Evolutionary conservation across 2,329 filamentous ascomycete genomes (phyloP).

Genomic region (Pyrenochaeta sp.): DNA sequence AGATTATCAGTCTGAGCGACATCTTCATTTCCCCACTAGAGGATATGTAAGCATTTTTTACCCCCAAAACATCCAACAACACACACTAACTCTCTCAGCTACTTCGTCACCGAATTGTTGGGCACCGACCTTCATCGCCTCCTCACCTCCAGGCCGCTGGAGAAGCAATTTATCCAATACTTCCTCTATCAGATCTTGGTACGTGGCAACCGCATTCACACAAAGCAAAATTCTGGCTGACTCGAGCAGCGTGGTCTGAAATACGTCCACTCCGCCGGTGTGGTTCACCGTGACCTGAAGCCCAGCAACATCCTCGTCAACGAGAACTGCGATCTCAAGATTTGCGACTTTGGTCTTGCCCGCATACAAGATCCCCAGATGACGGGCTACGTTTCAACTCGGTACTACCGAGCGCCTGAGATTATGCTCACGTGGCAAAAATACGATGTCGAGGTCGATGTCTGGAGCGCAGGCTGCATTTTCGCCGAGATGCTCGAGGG

Average conservation of each 20-base stretch:
- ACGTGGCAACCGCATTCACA: slow-evolving; percentile 54
- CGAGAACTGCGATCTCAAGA: slow-evolving; percentile 99
- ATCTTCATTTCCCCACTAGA: slow-evolving; percentile 99
- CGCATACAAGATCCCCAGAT: slow-evolving; percentile 99
- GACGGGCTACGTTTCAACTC: slow-evolving; percentile 98
- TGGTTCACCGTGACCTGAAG: slow-evolving; percentile 97
- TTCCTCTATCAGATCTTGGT: slow-evolving; percentile 99
- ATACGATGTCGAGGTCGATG: slow-evolving; percentile 98
- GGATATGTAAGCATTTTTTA: slow-evolving; percentile 80
- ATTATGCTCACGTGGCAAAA: slow-evolving; percentile 99
- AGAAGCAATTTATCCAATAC: slow-evolving; percentile 99
- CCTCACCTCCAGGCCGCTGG: slow-evolving; percentile 91
- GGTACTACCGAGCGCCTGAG: slow-evolving; percentile 98
- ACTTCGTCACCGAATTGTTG: slow-evolving; percentile 97
- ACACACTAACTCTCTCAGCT: slow-evolving; percentile 64
- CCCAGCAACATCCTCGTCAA: slow-evolving; percentile 99
- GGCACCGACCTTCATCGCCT: slow-evolving; percentile 96
- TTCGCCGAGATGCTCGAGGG: slow-evolving; percentile 99
- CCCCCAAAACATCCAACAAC: not conserved
- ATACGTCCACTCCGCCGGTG: slow-evolving; percentile 98
- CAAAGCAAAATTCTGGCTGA: slow-evolving; percentile 28
- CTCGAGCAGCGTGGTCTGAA: slow-evolving; percentile 83
- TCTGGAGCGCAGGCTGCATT: slow-evolving; percentile 99
- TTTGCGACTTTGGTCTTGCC: slow-evolving; percentile 97
- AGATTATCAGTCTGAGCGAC: slow-evolving; percentile 97